Evolutionary conservation across 1,139 yeast species (phyloP).

Genomic region (Pichia sorboxylosa): DNA sequence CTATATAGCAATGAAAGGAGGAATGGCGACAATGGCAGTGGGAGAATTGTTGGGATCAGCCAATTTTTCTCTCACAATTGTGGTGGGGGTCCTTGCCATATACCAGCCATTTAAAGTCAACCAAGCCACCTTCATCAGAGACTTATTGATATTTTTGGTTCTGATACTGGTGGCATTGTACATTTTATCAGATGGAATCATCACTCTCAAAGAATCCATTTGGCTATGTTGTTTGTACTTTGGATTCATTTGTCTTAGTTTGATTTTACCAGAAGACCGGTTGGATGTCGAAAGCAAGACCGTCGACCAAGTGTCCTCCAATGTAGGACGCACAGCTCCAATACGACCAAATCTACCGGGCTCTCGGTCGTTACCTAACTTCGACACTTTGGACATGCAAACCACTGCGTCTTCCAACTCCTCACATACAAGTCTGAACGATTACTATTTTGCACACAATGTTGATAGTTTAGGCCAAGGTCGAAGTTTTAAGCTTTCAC

Average conservation of each 20-base stretch:
- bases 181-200: constrained; percentile 39
- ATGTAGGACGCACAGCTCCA: too few species aligned
- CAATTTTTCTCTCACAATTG: constrained; percentile 61
- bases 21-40: constrained; percentile 64
- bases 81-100: constrained; percentile 65
- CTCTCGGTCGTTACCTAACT: background rate
- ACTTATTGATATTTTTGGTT: constrained; percentile 17
- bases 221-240: constrained; percentile 32
- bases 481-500: constrained; percentile 17
- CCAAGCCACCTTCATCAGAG: constrained; percentile 31
- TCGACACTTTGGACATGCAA: background rate
- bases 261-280: constrained; percentile 13
- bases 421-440: constrained; percentile 9
- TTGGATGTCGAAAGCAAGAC: too few species aligned
- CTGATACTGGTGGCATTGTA: constrained; percentile 27
- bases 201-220: constrained; percentile 36
- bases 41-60: constrained; percentile 88
- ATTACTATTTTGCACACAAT: constrained; percentile 14
- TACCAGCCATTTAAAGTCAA: constrained; percentile 52
- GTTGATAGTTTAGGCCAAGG: constrained; percentile 20
- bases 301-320: background rate
- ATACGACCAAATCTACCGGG: background rate
- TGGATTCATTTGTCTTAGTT: constrained; percentile 27
- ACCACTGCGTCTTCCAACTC: constrained; percentile 1
- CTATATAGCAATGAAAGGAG: constrained; percentile 62